Evolutionary conservation across 768 basidiomycete species (phyloP).

Genomic region (Ephemerocybe angulata): DNA sequence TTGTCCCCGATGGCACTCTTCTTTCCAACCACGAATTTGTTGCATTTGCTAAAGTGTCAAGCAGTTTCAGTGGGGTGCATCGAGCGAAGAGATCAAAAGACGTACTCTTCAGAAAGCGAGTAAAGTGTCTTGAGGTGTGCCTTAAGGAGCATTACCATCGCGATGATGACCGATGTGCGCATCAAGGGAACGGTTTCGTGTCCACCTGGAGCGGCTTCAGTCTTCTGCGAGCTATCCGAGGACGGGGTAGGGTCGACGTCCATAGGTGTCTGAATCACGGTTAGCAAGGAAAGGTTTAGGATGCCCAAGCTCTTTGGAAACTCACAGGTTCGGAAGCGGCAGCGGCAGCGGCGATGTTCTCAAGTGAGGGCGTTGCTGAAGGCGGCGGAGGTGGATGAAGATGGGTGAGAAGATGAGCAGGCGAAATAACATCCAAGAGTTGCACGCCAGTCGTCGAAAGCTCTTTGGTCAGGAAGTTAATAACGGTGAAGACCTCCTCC

Average conservation of each 20-base stretch:
- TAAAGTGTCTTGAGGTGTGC: constrained; percentile 81
- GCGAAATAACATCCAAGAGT: constrained; percentile 70
- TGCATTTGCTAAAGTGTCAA: constrained; percentile 72
- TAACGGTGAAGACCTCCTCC: constrained; percentile 86
- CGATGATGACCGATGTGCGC: constrained; percentile 71
- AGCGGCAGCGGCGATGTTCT: constrained; percentile 6
- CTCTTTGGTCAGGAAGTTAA: constrained; percentile 71
- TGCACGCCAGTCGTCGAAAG: constrained; percentile 81
- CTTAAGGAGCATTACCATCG: constrained; percentile 86
- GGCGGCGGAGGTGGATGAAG: constrained; percentile 35
- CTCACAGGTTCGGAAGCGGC: constrained; percentile 7
- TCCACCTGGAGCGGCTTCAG: neutral
- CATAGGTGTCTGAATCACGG: constrained; percentile 16
- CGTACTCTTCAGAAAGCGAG: constrained; percentile 88
- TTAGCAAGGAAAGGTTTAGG: neutral
- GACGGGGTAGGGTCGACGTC: constrained; percentile 8
- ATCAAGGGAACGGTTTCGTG: constrained; percentile 35
- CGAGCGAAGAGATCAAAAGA: constrained; percentile 8
- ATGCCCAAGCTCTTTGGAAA: constrained; percentile 3
- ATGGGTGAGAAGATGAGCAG: constrained; percentile 64
- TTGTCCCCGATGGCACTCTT: constrained; percentile 89
- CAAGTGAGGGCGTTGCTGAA: constrained; percentile 1
- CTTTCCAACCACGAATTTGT: constrained; percentile 83
- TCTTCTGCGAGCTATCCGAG: neutral
- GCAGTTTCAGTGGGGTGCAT: constrained; percentile 2